Conservation (phyloP, 2,329 filamentous ascomycete genomes). For the Fusarium continuum region DNA sequence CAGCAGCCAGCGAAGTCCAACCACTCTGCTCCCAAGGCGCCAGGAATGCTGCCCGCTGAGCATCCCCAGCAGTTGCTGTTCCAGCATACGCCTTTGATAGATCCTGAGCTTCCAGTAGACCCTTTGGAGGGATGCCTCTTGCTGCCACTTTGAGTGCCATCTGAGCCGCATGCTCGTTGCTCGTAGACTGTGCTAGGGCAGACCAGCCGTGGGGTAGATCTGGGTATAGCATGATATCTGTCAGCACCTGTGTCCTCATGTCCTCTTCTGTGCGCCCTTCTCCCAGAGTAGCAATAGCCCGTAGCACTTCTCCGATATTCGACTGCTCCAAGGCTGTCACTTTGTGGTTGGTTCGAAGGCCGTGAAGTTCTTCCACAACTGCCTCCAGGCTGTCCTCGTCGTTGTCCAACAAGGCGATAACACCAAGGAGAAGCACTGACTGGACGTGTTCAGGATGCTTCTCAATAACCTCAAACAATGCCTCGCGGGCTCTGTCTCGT, state of each 20-base stretch:
- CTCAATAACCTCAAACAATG: constrained; percentile 83
- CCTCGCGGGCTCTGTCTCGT: constrained; percentile 77
- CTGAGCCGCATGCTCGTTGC: constrained; percentile 66
- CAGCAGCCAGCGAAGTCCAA: constrained; percentile 66
- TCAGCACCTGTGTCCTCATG: constrained; percentile 72
- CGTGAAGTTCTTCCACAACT: constrained; percentile 79
- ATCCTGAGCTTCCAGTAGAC: constrained; percentile 72
- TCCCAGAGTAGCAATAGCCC: constrained; percentile 73
- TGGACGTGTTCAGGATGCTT: constrained; percentile 78
- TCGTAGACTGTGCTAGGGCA: constrained; percentile 70
- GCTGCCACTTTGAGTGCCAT: constrained; percentile 85
- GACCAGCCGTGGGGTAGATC: constrained; percentile 84
- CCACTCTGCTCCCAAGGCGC: constrained; percentile 79
- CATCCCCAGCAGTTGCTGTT: constrained; percentile 75
- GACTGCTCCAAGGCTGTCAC: constrained; percentile 71
- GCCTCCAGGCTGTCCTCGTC: constrained; percentile 83
- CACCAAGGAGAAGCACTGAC: constrained; percentile 81
- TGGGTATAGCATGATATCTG: constrained; percentile 83
- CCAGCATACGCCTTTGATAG: constrained; percentile 78
- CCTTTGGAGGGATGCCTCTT: constrained; percentile 76
- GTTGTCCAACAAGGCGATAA: constrained; percentile 82
- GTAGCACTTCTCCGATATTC: constrained; percentile 77
- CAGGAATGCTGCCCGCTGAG: constrained; percentile 78
- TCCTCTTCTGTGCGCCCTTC: constrained; percentile 59
- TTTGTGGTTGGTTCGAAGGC: constrained; percentile 72